Conservation (phyloP, 805 yeast genomes). For the Yamadazyma tumulicola region DNA sequence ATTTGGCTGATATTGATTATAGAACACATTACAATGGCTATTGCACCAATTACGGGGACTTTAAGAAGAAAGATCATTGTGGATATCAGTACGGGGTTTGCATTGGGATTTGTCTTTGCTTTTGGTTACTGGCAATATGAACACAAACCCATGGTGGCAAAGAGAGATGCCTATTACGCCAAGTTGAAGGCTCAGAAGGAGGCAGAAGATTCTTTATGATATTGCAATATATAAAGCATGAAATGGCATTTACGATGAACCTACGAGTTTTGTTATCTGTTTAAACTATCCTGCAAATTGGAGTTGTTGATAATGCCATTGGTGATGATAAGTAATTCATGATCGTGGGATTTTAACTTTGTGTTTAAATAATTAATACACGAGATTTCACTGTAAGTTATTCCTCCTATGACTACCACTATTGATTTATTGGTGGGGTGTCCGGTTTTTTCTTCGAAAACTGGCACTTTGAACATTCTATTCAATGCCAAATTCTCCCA, state of each 20-base stretch:
- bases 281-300: background rate
- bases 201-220: constrained; percentile 44
- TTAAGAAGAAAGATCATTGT: constrained; percentile 76
- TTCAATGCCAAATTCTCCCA: constrained; percentile 43
- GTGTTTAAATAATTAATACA: constrained; percentile 62
- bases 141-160: constrained; percentile 69
- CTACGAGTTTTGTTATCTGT: background rate
- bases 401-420: constrained; percentile 73
- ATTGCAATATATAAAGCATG: no score
- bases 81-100: constrained; percentile 72
- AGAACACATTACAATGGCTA: constrained; percentile 47
- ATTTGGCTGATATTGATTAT: background rate
- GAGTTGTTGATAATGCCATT: constrained; percentile 34
- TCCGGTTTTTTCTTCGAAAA: constrained; percentile 33
- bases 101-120: constrained; percentile 51
- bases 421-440: constrained; percentile 24
- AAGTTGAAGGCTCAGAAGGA: constrained; percentile 72
- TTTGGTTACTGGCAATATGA: constrained; percentile 83
- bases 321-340: constrained; percentile 40
- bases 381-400: constrained; percentile 80
- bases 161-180: constrained; percentile 84
- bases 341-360: constrained; percentile 27
- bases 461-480: constrained; percentile 40
- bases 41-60: constrained; percentile 83
- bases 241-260: background rate